Conservation (phyloP, 2,329 filamentous ascomycete species). For the Emmonsiellopsis sp. region DNA sequence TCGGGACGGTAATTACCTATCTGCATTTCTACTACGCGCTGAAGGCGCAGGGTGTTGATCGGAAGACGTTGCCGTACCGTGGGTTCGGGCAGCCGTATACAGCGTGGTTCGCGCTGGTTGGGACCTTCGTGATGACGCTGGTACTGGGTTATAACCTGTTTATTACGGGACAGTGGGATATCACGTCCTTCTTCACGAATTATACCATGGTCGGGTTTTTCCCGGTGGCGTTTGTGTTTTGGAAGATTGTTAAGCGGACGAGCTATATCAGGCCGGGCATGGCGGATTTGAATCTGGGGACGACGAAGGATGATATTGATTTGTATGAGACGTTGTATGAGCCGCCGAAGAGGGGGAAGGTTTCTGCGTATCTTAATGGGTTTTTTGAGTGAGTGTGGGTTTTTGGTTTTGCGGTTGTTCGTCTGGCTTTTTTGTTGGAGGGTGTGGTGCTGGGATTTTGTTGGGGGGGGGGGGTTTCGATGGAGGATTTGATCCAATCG, state of each 20-base stretch:
- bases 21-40: slow-evolving; percentile 61
- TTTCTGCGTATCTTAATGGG: slow-evolving; percentile 12
- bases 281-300: slow-evolving; percentile 41
- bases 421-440: neutral
- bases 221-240: slow-evolving; percentile 53
- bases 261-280: slow-evolving; percentile 44
- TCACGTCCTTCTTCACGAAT: slow-evolving; percentile 58
- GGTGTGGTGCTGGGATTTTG: no score
- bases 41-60: slow-evolving; percentile 55
- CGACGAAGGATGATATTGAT: slow-evolving; percentile 19
- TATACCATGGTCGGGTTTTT: slow-evolving; percentile 59
- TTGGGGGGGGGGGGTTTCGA: no score
- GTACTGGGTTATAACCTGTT: slow-evolving; percentile 66
- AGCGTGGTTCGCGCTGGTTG: slow-evolving; percentile 54
- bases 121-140: slow-evolving; percentile 58
- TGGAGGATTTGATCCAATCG: no score
- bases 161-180: slow-evolving; percentile 52
- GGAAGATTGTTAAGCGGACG: slow-evolving; percentile 58
- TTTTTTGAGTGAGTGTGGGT: slow-evolving; percentile 11
- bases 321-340: slow-evolving; percentile 16
- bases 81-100: slow-evolving; percentile 59
- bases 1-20: slow-evolving; percentile 58
- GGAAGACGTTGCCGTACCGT: slow-evolving; percentile 59
- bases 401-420: no score
- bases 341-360: slow-evolving; percentile 12